Conservation (phyloP, 1,284 basidiomycete species). For the Malassezia equina region DNA sequence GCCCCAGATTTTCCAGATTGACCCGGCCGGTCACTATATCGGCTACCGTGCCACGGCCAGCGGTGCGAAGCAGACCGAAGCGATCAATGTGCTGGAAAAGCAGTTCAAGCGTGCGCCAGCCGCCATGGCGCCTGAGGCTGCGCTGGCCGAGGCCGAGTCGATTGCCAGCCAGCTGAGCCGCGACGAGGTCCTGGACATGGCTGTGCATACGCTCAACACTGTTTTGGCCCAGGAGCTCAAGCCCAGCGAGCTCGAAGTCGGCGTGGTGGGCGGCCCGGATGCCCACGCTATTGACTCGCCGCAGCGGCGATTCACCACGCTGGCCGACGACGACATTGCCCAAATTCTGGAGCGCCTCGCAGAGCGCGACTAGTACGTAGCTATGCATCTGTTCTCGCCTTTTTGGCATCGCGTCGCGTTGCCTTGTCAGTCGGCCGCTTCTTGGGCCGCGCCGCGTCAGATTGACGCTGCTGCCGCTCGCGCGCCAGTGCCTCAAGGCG, state of each 20-base stretch:
- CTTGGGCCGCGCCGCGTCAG: slow-evolving; percentile 2
- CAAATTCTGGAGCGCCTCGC: slow-evolving; percentile 42
- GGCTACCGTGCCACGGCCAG: slow-evolving; percentile 94
- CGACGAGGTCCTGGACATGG: slow-evolving; percentile 58
- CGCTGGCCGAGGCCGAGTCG: slow-evolving; percentile 27
- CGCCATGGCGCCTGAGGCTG: slow-evolving; percentile 26
- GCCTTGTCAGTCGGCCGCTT: slow-evolving; percentile 8
- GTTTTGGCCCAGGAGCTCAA: slow-evolving; percentile 91
- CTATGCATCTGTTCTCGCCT: slow-evolving; percentile 18
- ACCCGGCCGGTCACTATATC: slow-evolving; percentile 96
- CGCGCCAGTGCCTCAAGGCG: slow-evolving; percentile 12
- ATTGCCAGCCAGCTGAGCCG: slow-evolving; percentile 22
- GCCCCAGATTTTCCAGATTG: slow-evolving; percentile 93
- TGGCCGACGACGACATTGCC: slow-evolving; percentile 33
- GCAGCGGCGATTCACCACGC: slow-evolving; percentile 36
- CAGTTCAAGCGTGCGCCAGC: slow-evolving; percentile 66
- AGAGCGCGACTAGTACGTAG: slow-evolving; percentile 30
- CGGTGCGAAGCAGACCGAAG: slow-evolving; percentile 96
- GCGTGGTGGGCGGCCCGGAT: slow-evolving; percentile 47
- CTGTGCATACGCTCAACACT: slow-evolving; percentile 87
- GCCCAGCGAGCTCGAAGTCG: slow-evolving; percentile 54
- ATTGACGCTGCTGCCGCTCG: slow-evolving; percentile 16
- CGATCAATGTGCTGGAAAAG: slow-evolving; percentile 92
- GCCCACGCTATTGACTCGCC: slow-evolving; percentile 19
- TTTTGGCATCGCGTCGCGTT: slow-evolving; percentile 15